Evolutionary conservation across 208 protist genomes (phyloP).

Genomic region (Crithidia acanthocephali): DNA sequence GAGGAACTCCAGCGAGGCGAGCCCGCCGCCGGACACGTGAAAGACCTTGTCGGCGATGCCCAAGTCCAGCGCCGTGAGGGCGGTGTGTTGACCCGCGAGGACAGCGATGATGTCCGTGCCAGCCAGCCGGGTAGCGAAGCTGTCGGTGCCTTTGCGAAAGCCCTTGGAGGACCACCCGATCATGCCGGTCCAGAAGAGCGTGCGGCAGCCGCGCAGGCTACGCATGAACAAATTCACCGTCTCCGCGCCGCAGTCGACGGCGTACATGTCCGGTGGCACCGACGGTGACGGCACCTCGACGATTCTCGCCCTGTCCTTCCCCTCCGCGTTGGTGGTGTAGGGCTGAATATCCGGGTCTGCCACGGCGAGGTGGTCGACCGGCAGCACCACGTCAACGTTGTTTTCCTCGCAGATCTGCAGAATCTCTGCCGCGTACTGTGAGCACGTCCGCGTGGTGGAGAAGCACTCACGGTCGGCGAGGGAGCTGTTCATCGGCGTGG

Average conservation of each 20-base stretch:
- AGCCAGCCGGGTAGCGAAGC: slow-evolving; percentile 66
- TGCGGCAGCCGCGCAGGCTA: slow-evolving; percentile 82
- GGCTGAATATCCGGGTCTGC: slow-evolving; percentile 44
- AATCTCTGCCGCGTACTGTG: slow-evolving; percentile 81
- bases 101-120: slow-evolving; percentile 56
- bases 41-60: slow-evolving; percentile 67
- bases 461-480: background rate
- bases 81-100: slow-evolving; percentile 63
- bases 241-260: slow-evolving; percentile 93
- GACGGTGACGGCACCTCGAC: slow-evolving; percentile 47
- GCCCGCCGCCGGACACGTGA: slow-evolving; percentile 97
- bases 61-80: slow-evolving; percentile 38
- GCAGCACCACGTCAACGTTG: slow-evolving; percentile 96
- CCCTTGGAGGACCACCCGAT: slow-evolving; percentile 94
- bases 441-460: slow-evolving; percentile 37
- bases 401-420: slow-evolving; percentile 91
- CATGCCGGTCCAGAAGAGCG: slow-evolving; percentile 96
- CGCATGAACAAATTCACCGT: slow-evolving; percentile 82
- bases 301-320: slow-evolving; percentile 32
- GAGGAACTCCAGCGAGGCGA: slow-evolving; percentile 97
- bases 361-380: slow-evolving; percentile 94
- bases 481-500: slow-evolving; percentile 9
- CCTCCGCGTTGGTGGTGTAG: slow-evolving; percentile 10
- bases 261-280: slow-evolving; percentile 71
- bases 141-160: slow-evolving; percentile 71